Evolutionary conservation across 2,329 filamentous ascomycete genomes (phyloP).

Genomic region (Ceratocystis variospora): DNA sequence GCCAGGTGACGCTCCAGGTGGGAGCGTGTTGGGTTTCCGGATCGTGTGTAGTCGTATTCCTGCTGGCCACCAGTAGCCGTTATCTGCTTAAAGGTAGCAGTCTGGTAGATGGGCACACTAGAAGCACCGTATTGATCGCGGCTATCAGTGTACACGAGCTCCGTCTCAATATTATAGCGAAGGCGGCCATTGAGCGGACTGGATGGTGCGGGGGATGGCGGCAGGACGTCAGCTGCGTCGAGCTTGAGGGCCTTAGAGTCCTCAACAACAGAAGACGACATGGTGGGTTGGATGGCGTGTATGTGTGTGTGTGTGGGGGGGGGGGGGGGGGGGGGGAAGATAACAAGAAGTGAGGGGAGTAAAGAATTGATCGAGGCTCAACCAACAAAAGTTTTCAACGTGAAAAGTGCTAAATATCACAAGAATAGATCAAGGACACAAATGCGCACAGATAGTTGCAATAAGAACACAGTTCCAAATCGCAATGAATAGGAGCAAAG

Average conservation of each 20-base stretch:
- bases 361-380: not conserved
- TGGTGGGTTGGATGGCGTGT: not conserved
- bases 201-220: constrained; percentile 84
- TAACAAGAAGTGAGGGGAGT: not conserved
- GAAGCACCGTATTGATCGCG: constrained; percentile 96
- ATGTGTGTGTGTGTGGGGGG: not conserved
- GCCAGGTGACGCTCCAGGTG: constrained; percentile 93
- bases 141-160: constrained; percentile 89
- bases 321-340: not conserved
- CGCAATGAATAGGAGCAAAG: not conserved
- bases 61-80: constrained; percentile 61
- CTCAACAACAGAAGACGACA: constrained; percentile 24
- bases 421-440: too few species aligned
- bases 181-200: constrained; percentile 68
- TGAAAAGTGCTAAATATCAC: not conserved
- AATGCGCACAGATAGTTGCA: too few species aligned
- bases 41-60: constrained; percentile 97
- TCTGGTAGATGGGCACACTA: constrained; percentile 96
- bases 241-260: constrained; percentile 35
- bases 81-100: constrained; percentile 92
- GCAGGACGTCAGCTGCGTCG: constrained; percentile 62
- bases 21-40: constrained; percentile 88
- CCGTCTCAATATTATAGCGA: constrained; percentile 86
- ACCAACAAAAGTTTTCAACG: not conserved
- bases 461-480: not conserved